phyloP scores from a whole-genome alignment of 78 protist genomes.

The Creolimax fragrantissima region DNA sequence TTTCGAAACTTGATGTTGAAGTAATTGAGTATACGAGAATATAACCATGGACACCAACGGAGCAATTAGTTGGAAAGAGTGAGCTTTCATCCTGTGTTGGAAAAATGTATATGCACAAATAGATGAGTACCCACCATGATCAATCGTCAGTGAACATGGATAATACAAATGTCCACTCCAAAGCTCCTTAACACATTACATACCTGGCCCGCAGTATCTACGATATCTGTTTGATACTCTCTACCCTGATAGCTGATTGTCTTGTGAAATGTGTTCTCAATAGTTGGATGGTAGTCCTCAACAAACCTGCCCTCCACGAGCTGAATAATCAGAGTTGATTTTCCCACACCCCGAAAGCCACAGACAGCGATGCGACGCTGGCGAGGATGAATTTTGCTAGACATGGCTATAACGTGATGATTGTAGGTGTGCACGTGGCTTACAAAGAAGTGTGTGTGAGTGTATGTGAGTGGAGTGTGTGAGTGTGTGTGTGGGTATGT shows the following conservation, averaged over 20 bases:
- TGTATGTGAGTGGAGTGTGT: no score
- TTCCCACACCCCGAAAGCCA: constrained; percentile 28
- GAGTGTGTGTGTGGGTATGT: no score
- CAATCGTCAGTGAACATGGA: not conserved
- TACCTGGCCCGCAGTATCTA: constrained; percentile 60
- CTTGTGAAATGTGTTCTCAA: constrained; percentile 59
- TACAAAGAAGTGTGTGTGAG: no score
- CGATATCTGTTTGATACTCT: not conserved
- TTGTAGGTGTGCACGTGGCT: no score
- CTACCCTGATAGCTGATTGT: constrained; percentile 15
- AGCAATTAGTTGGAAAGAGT: constrained; percentile 40
- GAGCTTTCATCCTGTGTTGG: constrained; percentile 63
- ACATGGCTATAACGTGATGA: no score
- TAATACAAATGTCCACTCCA: not conserved
- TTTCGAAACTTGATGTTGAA: constrained; percentile 44
- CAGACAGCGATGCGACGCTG: not conserved
- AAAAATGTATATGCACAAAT: not conserved
- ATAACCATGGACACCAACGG: constrained; percentile 73
- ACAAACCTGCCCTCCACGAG: constrained; percentile 51
- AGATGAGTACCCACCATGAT: not conserved
- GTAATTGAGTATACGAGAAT: constrained; percentile 67
- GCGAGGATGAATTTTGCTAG: no score
- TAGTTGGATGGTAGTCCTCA: constrained; percentile 64
- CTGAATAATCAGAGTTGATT: constrained; percentile 56
- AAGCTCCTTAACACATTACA: not conserved